Percentiles rank a stretch among this genome's conserved stretches.
Conservation (phyloP, 768 basidiomycete genomes). For the Scleroderma bovista region DNA sequence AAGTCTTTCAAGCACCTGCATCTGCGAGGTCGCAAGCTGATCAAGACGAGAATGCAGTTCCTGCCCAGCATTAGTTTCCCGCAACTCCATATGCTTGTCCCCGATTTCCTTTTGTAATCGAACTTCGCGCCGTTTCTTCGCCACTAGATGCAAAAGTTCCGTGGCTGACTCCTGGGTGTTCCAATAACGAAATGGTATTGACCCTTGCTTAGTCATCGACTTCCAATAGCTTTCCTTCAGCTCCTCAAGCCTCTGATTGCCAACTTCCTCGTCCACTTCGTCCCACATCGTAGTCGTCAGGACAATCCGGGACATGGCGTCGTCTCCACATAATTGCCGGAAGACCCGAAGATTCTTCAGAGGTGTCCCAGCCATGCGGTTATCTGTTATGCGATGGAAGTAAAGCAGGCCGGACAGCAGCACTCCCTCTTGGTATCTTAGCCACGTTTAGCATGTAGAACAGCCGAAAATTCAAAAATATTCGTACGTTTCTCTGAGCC, state of each 20-base stretch:
- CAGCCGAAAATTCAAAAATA: neutral
- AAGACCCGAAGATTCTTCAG: slow-evolving; percentile 38
- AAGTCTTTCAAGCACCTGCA: slow-evolving; percentile 4
- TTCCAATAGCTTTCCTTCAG: neutral
- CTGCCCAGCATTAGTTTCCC: neutral
- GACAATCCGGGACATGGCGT: slow-evolving; percentile 36
- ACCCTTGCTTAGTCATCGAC: neutral
- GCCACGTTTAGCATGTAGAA: neutral
- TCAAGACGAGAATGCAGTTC: neutral
- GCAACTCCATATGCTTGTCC: neutral
- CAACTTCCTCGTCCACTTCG: slow-evolving; percentile 40
- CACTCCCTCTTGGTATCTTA: slow-evolving; percentile 2
- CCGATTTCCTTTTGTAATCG: neutral
- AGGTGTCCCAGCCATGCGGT: slow-evolving; percentile 31
- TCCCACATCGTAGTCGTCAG: slow-evolving; percentile 19
- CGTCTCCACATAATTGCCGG: slow-evolving; percentile 38
- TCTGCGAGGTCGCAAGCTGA: neutral
- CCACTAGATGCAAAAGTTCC: neutral
- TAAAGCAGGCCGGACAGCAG: slow-evolving; percentile 40
- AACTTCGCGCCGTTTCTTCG: neutral
- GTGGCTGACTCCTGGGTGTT: neutral
- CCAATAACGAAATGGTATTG: neutral
- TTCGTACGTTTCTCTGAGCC: neutral
- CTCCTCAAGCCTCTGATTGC: neutral
- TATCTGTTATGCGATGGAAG: slow-evolving; percentile 29